A percentile compares a stretch with the other conserved stretches of the same genome.
phyloP scores from a whole-genome alignment of 129 eudicot species.

The Ambrosia trifida region DNA sequence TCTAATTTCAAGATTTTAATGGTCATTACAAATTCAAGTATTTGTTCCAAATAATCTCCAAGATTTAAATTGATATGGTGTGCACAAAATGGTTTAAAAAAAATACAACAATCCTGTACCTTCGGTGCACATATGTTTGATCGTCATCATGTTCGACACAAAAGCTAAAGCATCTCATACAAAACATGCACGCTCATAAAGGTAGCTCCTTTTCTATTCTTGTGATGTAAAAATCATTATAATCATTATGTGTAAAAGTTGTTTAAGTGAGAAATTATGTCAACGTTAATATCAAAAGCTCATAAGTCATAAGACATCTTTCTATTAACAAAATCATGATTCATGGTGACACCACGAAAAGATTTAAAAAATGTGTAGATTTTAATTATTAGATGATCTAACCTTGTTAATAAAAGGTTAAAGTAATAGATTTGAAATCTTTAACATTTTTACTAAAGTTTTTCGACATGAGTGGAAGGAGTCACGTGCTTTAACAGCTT shows the following conservation, averaged over 20 bases:
- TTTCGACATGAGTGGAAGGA: slow-evolving; percentile 40
- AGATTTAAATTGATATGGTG: slow-evolving; percentile 3
- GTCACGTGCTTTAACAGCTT: slow-evolving; percentile 41
- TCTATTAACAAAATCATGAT: not conserved
- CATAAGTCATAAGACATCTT: not conserved
- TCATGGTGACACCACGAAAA: not conserved
- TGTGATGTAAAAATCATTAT: not conserved
- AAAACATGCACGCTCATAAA: slow-evolving; percentile 37
- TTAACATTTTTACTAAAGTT: slow-evolving; percentile 5
- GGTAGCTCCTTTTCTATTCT: slow-evolving; percentile 18
- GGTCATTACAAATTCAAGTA: not conserved
- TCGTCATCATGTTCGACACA: slow-evolving; percentile 27
- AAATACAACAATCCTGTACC: slow-evolving; percentile 13
- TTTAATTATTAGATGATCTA: not conserved
- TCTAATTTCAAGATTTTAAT: not conserved
- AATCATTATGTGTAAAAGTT: slow-evolving; percentile 3
- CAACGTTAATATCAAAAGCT: slow-evolving; percentile 5
- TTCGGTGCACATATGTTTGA: slow-evolving; percentile 31
- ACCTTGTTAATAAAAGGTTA: not conserved
- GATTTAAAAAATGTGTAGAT: not conserved
- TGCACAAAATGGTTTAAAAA: slow-evolving; percentile 14
- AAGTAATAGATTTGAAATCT: not conserved
- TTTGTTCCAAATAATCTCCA: slow-evolving; percentile 11
- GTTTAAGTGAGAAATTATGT: not conserved
- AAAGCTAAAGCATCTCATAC: slow-evolving; percentile 34